phyloP scores from a whole-genome alignment of 2,329 filamentous ascomycete species.

The Nigrograna mackinnonii region DNA sequence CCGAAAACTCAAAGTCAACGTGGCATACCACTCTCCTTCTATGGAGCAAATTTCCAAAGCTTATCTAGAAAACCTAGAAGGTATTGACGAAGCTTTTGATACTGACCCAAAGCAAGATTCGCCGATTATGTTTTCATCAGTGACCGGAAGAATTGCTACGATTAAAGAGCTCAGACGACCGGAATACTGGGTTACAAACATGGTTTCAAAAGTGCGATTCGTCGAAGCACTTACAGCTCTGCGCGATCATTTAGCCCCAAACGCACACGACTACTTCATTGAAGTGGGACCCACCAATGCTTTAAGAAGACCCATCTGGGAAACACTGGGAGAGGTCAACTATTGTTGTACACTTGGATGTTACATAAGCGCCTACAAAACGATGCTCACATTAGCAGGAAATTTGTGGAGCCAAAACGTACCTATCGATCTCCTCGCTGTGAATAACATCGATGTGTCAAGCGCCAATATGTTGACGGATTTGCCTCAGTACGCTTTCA shows the following conservation, averaged over 20 bases:
- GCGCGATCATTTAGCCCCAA: no score
- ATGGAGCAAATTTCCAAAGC: conserved; percentile 27
- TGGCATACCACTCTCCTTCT: conserved; percentile 49
- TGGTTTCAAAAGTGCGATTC: neutral
- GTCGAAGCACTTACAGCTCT: no score
- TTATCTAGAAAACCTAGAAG: neutral
- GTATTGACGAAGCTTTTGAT: no score
- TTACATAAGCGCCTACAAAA: no score
- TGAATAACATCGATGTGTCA: neutral
- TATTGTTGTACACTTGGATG: no score
- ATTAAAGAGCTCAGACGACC: neutral
- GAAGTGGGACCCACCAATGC: neutral
- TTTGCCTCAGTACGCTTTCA: conserved; percentile 39
- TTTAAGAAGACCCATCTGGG: conserved; percentile 1
- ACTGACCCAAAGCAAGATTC: neutral
- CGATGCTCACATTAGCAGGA: neutral
- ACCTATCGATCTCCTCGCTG: neutral
- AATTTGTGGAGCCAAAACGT: neutral
- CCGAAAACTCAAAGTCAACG: conserved; percentile 44
- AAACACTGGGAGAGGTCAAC: conserved; percentile 1
- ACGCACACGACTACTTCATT: neutral
- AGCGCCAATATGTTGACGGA: neutral
- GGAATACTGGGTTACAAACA: neutral
- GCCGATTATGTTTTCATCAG: neutral
- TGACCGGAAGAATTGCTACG: neutral